Evolutionary conservation across 2,329 filamentous ascomycete species (phyloP), one percentile per base, ranked within the genome.

Genomic region (Polychaeton citri): DNA sequence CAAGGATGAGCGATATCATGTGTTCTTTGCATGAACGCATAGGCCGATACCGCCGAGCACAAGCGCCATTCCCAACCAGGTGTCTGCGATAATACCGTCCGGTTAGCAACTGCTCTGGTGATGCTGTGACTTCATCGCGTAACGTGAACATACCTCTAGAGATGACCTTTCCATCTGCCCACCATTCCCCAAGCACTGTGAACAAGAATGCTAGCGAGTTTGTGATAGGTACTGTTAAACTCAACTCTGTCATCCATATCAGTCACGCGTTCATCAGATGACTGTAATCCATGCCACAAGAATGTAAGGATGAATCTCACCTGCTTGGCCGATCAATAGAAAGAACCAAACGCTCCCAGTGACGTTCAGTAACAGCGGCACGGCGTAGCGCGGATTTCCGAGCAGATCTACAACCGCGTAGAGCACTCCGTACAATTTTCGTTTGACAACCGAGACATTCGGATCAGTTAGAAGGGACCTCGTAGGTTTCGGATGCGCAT

Each of bases 341-440:
- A 96, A 96, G 62, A 96, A 96, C 88, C 88, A 96, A 37, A 95
- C 71, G 53, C 85, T 93, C 19, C 88, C 88, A 2, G 88, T 94
- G 36, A 96, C 63, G 56, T 96, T 96, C 39, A 94, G 61, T 35
- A 94, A 62, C 47, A 96, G 61, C 15, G 88, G 88, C 18, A 93
- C 62, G 5, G 85, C 82, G 60, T 96, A 96, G 13, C 74, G 72
- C 21, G 87, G 87, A 47, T 86, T 86, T 39, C 72, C 68, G 35
- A 96, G 61, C 39, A 95, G 65, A 53, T 94, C 87, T 9, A 77
- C 52, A 1, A 88, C 81, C 3, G 77, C 79, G 54, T 84, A 90
- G 51, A 80, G 73, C 6, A 79, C 68, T 1, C 71, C 71, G 43
- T 76, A 72, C 1, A 80, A 42, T 50, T 73, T 80, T 37, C 66